Percentiles rank a stretch among this genome's conserved stretches.
Conservation (phyloP, 2,329 filamentous ascomycete species). For the Claviceps arundinis region DNA sequence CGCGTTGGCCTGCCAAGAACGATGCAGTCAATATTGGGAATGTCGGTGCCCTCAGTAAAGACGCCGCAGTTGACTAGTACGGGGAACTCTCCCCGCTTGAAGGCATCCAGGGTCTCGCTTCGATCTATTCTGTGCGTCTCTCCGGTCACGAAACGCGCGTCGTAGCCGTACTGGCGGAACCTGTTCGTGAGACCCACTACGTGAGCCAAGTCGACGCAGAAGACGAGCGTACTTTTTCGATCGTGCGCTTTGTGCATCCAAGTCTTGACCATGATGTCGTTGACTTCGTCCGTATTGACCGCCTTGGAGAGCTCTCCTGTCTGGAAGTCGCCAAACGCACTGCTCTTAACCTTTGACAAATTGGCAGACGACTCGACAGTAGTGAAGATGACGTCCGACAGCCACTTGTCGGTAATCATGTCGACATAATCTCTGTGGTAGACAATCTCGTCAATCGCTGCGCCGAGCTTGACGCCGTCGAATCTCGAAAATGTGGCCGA, state of each 20-base stretch:
- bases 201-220: slow-evolving; percentile 84
- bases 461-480: slow-evolving; percentile 69
- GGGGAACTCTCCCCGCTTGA: slow-evolving; percentile 64
- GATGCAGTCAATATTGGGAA: slow-evolving; percentile 93
- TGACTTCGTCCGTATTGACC: slow-evolving; percentile 71
- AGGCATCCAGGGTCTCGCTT: slow-evolving; percentile 57
- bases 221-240: slow-evolving; percentile 78
- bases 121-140: slow-evolving; percentile 60
- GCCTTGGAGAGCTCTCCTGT: slow-evolving; percentile 61
- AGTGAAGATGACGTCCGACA: slow-evolving; percentile 85
- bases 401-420: slow-evolving; percentile 77
- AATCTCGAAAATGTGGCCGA: slow-evolving; percentile 70
- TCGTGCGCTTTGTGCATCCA: slow-evolving; percentile 67
- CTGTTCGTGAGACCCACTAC: slow-evolving; percentile 59
- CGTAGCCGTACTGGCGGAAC: slow-evolving; percentile 66
- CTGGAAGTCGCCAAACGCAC: slow-evolving; percentile 61
- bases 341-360: slow-evolving; percentile 54
- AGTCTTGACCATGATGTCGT: slow-evolving; percentile 71
- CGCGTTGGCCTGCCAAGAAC: slow-evolving; percentile 77
- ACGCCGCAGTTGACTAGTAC: slow-evolving; percentile 91
- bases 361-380: slow-evolving; percentile 78
- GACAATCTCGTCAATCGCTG: slow-evolving; percentile 87
- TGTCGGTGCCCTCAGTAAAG: slow-evolving; percentile 95
- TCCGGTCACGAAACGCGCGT: slow-evolving; percentile 78
- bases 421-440: slow-evolving; percentile 69